Conservation (phyloP, 352 stramenopile species). For the Pythium dissotocum region DNA sequence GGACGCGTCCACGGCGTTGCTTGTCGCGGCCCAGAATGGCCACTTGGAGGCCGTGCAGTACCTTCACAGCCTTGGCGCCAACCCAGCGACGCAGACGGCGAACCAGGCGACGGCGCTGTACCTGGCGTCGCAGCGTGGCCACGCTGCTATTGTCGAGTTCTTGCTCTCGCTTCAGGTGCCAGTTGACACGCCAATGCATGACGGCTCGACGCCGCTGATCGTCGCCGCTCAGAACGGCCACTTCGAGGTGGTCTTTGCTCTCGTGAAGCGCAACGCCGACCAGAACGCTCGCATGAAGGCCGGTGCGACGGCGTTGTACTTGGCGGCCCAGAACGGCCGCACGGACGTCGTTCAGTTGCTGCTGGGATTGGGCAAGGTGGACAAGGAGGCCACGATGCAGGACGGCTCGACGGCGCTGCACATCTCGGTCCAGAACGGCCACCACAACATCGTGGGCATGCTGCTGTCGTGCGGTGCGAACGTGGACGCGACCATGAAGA, state of each 20-base stretch:
- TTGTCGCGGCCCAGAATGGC: constrained; percentile 32
- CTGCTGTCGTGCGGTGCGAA: constrained; percentile 57
- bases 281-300: constrained; percentile 21
- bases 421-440: constrained; percentile 61
- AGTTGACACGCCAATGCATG: constrained; percentile 25
- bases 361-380: constrained; percentile 19
- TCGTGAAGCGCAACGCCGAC: constrained; percentile 21
- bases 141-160: constrained; percentile 27
- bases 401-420: constrained; percentile 33
- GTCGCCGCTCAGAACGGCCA: constrained; percentile 33
- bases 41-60: constrained; percentile 27
- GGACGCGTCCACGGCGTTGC: constrained; percentile 26
- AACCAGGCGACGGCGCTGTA: constrained; percentile 29
- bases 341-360: constrained; percentile 24
- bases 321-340: constrained; percentile 27
- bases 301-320: constrained; percentile 29
- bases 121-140: constrained; percentile 29
- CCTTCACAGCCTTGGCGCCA: constrained; percentile 22
- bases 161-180: constrained; percentile 19
- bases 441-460: constrained; percentile 62
- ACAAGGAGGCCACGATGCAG: constrained; percentile 24
- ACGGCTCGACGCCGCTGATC: constrained; percentile 33
- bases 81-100: constrained; percentile 18
- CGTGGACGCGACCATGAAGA: constrained; percentile 23
- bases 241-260: constrained; percentile 11